Conservation (phyloP, 2,329 filamentous ascomycete genomes). For the Colletotrichum shisoi region DNA sequence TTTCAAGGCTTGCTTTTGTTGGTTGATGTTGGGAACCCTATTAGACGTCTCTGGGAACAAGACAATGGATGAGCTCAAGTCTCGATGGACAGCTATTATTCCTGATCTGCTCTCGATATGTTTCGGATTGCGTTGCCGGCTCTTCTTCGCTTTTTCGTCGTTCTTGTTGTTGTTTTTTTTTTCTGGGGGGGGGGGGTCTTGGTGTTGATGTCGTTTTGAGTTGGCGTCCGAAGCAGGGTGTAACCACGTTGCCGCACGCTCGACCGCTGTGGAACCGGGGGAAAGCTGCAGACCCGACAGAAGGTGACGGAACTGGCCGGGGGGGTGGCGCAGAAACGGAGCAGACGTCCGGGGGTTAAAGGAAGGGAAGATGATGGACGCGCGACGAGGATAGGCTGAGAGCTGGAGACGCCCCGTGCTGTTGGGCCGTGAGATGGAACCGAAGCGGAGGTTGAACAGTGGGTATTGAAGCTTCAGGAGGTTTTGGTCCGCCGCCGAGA, state of each 20-base stretch:
- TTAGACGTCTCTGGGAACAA: neutral
- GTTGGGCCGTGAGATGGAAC: constrained; percentile 9
- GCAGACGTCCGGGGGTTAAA: constrained; percentile 26
- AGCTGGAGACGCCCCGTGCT: constrained; percentile 9
- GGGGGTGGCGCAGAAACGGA: constrained; percentile 17
- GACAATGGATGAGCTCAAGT: too few species aligned
- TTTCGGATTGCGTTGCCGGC: constrained; percentile 31
- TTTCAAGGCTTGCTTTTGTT: neutral
- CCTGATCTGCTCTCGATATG: constrained; percentile 9
- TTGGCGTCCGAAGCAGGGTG: constrained; percentile 29
- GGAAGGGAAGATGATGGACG: too few species aligned
- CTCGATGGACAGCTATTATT: neutral
- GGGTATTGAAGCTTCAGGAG: constrained; percentile 18
- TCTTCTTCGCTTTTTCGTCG: neutral
- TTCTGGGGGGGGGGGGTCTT: neutral
- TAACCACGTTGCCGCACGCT: constrained; percentile 26
- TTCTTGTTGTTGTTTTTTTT: neutral
- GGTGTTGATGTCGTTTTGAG: constrained; percentile 27
- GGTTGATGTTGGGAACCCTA: neutral
- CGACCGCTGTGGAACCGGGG: constrained; percentile 12
- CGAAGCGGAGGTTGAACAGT: neutral
- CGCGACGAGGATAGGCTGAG: neutral
- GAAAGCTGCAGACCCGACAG: constrained; percentile 22
- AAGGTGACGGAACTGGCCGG: constrained; percentile 31
- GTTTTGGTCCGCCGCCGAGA: constrained; percentile 30